Base-by-base conservation (phyloP, 176 grass and related monocot species). In the Phoenix roebelenii region DNA sequence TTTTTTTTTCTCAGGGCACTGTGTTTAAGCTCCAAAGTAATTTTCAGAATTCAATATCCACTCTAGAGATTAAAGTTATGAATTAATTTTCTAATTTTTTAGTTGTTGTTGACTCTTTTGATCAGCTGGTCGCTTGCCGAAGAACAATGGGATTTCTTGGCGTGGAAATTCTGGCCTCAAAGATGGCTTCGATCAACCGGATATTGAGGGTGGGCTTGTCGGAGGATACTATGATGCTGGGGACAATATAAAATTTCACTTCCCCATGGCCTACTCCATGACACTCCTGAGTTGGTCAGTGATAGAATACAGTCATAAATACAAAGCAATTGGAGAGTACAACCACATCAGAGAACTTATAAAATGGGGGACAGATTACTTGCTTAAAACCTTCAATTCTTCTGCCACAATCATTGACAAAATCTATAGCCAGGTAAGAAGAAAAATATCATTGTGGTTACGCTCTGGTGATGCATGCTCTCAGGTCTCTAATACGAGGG, bases 221-320 rank as follows among this genome's bases (percentile, higher is more conserved):
- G 93, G 93, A 12, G 93, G 93, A 7, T 98, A 98, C 71, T 98
- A 98, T 52, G 93, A 98, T 30, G 87, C 87, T 64, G 93, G 93
- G 17, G 93, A 98, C 72, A 92, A 92, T 72, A 98, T 98, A 55
- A 98, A 98, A 68, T 98, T 98, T 84, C 84, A 98, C 55, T 98
- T 98, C 62, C 93, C 93, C 7, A 70, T 98, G 87, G 93, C 93
- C 6, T 98, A 89, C 77, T 92, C 93, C 54, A 92, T 98, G 93
- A 98, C 87, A 15, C 7, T 98, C 65, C 63, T 98, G 30, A 98
- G 93, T 72, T 98, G 93, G 93, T 91, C 93, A 18, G 93, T 92
- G 54, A 70, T 98, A 25, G 93, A 98, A 68, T 92, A 98, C 70
- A 81, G 81, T 59, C 60, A 81, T 18, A 83, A 80, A 74, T 98